phyloP scores from a whole-genome alignment of 2,329 filamentous ascomycete genomes.

The Zymoseptoria passerinii region DNA sequence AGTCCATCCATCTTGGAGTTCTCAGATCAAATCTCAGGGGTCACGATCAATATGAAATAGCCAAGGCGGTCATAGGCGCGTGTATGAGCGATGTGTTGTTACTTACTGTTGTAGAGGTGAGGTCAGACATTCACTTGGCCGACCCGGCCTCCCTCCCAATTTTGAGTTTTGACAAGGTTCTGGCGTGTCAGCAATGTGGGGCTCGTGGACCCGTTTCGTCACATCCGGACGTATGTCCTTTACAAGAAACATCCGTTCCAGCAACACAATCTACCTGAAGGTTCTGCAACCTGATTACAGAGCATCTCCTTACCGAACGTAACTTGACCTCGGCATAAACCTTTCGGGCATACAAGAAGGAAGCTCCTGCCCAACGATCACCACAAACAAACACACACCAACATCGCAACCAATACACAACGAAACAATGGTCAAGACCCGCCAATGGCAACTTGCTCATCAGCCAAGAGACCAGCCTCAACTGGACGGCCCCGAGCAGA shows the following conservation, averaged over 20 bases:
- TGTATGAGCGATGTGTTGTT: not conserved
- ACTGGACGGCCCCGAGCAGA: constrained; percentile 32
- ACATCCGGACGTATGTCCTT: not conserved
- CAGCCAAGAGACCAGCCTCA: constrained; percentile 32
- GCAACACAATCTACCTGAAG: not conserved
- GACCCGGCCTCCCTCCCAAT: not conserved
- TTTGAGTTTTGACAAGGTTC: not conserved
- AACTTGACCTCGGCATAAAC: not conserved
- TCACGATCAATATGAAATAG: not conserved
- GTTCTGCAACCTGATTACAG: not conserved
- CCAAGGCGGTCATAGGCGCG: not conserved
- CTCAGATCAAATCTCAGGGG: not conserved
- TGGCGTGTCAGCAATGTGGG: not conserved
- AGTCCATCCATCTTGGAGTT: too few species aligned
- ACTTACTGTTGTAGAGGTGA: not conserved
- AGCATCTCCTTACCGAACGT: not conserved
- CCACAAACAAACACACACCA: not conserved
- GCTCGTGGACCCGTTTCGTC: not conserved
- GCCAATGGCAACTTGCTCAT: constrained; percentile 38
- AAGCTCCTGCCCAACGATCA: not conserved
- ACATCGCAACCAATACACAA: not conserved
- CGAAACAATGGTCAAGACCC: constrained; percentile 51
- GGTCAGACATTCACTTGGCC: not conserved
- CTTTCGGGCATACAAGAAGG: not conserved
- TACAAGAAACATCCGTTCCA: not conserved